Base-by-base conservation (phyloP, 352 stramenopile species). In the Globisporangium sylvaticum region DNA sequence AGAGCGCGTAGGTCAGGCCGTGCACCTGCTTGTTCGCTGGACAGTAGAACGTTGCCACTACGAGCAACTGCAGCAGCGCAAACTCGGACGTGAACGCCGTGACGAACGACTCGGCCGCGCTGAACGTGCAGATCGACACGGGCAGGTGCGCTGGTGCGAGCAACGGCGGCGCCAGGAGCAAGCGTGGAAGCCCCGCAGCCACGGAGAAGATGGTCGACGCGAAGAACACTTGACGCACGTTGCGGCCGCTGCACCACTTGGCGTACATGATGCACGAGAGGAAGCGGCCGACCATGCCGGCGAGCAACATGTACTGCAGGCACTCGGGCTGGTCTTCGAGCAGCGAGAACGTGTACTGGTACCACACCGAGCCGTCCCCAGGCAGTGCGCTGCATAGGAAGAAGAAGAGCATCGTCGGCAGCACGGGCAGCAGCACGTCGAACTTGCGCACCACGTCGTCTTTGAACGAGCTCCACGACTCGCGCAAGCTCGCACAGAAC, bases 21-120 rank as follows among this genome's bases (percentile, higher is more conserved):
- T 91, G 83, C 9, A 90, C 71, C 2, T 87, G 76, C 1, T 66
- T 72, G 59, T 76, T 70, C 9, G 75, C 60, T 0, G 87, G 87
- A 37, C 84, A 92, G 66, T 92, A 93, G 74, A 78, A 92, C 7
- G 87, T 94, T n/a, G 87, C 87, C 24, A 94, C 83, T 31, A 94
- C 84, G 24, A 94, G 80, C 44, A 94, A 63, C 65, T 92, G 87
- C 20, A 94, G 71, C 44, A 94, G 66, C n/a, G 84, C 84, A 66
- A 94, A 91, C 69, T 94, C 87, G 42, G 78, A 77, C 0, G 87
- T 88, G 66, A 94, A 94, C 9, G 81, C 74, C 29, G 87, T 91
- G 64, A 92, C 70, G 70, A 94, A 92, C 52, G 87, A 83, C 65
- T 94, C 87, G 39, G 74, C 64, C 0, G 81, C 86, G 44, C 74